phyloP scores from a whole-genome alignment of 176 grass and related monocot genomes.

The Ensete glaucum region DNA sequence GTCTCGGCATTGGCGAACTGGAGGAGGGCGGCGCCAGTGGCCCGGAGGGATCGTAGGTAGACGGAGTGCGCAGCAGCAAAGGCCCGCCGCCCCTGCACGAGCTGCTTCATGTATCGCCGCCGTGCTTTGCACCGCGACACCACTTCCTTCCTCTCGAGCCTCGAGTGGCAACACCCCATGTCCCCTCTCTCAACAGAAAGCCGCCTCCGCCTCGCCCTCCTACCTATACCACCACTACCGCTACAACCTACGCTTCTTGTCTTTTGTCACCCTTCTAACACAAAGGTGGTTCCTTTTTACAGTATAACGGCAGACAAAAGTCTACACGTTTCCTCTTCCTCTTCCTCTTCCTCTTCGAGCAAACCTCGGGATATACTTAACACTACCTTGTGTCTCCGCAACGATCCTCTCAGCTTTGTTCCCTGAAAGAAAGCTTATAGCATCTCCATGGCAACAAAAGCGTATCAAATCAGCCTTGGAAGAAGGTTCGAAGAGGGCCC shows the following conservation, averaged over 20 bases:
- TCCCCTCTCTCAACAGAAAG: neutral
- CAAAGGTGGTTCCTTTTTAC: conserved; percentile 8
- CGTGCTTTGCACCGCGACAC: conserved; percentile 93
- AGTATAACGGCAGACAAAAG: neutral
- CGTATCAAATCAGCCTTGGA: neutral
- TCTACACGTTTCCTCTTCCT: neutral
- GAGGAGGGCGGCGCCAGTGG: conserved; percentile 69
- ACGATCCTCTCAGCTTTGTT: neutral
- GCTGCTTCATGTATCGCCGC: conserved; percentile 79
- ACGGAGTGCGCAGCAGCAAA: conserved; percentile 78
- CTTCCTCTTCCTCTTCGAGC: neutral
- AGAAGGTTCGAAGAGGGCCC: no score
- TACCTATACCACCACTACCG: neutral
- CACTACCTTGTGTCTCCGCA: no score
- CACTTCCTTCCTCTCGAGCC: conserved; percentile 72
- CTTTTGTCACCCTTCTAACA: neutral
- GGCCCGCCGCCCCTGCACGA: conserved; percentile 63
- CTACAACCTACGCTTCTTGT: neutral
- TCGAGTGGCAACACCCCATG: conserved; percentile 61
- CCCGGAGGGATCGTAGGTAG: conserved; percentile 75
- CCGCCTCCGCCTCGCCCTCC: neutral
- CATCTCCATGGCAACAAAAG: neutral
- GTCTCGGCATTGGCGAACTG: conserved; percentile 86
- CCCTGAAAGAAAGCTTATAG: neutral
- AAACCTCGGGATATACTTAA: neutral